Percentiles rank a stretch among this genome's conserved stretches.
These are phyloP conservation scores for Gyromitra esculenta DNA, from an alignment of 2,329 filamentous ascomycete species.

Conservation along the genomic window DNA sequence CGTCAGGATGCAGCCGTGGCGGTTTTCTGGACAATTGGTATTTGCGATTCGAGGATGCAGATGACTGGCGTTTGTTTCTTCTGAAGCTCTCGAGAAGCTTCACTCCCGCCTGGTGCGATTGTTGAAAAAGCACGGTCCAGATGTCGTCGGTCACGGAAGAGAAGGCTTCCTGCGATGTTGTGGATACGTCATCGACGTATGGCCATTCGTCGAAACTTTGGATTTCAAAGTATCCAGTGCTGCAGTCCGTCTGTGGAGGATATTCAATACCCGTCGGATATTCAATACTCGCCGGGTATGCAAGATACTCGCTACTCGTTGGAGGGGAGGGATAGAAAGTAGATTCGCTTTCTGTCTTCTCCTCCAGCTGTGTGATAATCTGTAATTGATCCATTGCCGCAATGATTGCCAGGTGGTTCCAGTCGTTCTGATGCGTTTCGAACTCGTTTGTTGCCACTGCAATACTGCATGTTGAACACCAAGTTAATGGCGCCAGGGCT, in stretches of 20 bases:
- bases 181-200: not conserved
- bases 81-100: not conserved
- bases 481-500: not conserved
- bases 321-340: not conserved
- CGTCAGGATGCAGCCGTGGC: not conserved
- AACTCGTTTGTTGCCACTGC: not conserved
- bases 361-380: not conserved
- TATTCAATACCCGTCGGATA: not conserved
- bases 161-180: not conserved
- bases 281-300: not conserved
- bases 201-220: not conserved
- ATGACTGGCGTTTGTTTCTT: not conserved
- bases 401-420: not conserved
- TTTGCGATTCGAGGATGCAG: too few species aligned
- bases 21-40: not conserved
- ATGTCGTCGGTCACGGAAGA: not conserved
- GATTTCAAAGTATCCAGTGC: not conserved
- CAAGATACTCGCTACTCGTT: too few species aligned
- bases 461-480: not conserved
- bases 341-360: not conserved
- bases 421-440: not conserved
- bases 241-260: not conserved
- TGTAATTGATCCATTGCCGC: not conserved
- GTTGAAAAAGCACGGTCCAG: conserved; percentile 4
- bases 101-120: conserved; percentile 3